These are phyloP conservation scores for Calophaca sinica DNA, from an alignment of 306 rosid genomes.

Conservation along the genomic window DNA sequence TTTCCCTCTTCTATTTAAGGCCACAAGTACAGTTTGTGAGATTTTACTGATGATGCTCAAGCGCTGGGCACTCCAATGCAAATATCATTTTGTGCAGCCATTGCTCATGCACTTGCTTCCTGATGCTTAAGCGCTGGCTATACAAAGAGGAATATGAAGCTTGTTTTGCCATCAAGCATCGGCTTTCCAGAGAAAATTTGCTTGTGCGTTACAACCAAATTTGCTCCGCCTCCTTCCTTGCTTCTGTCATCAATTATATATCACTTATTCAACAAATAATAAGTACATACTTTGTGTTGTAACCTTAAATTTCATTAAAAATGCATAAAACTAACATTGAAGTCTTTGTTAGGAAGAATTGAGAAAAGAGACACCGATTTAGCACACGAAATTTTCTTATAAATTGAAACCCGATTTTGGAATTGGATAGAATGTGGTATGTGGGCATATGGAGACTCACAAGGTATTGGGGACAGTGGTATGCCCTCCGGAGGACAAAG, in stretches of 20 bases:
- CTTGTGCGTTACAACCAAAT: not conserved
- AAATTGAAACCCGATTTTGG: conserved; percentile 10
- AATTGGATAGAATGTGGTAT: conserved; percentile 4
- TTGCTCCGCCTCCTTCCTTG: not conserved
- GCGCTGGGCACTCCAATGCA: not conserved
- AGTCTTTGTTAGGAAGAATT: not conserved
- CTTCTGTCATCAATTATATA: not conserved
- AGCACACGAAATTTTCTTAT: not conserved
- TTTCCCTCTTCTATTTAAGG: conserved; percentile 21
- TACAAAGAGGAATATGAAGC: not conserved
- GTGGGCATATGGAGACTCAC: not conserved
- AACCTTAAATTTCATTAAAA: not conserved
- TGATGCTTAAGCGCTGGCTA: not conserved
- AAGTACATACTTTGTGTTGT: not conserved
- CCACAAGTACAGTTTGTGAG: not conserved
- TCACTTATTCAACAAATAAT: not conserved
- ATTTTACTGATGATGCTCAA: not conserved
- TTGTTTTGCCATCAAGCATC: not conserved
- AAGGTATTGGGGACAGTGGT: not conserved
- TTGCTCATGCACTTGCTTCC: not conserved
- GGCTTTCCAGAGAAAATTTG: not conserved
- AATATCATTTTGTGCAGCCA: conserved; percentile 6
- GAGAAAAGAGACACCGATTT: not conserved
- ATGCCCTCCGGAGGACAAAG: not conserved
- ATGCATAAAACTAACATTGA: not conserved